Evolutionary conservation across 2,329 filamentous ascomycete species (phyloP).

Genomic region (Fusarium fujikuroi): DNA sequence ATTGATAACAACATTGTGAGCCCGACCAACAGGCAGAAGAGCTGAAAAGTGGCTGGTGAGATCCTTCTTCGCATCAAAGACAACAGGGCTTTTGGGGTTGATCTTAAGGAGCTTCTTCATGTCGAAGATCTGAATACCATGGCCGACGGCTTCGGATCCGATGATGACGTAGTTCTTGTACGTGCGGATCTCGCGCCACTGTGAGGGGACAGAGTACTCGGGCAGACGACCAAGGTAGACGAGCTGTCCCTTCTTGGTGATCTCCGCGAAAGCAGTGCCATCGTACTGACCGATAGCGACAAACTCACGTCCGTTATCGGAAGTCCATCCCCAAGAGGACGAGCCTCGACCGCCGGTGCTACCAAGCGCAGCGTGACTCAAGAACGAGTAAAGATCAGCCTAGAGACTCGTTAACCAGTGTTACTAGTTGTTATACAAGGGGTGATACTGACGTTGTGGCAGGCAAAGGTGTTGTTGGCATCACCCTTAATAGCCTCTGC

Average conservation of each 20-base stretch:
- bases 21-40: conserved; percentile 52
- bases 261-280: conserved; percentile 62
- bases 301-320: conserved; percentile 59
- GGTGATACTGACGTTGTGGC: conserved; percentile 53
- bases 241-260: conserved; percentile 56
- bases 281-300: conserved; percentile 60
- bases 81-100: conserved; percentile 52
- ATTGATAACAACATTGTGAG: conserved; percentile 63
- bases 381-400: conserved; percentile 65
- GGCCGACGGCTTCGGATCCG: conserved; percentile 57
- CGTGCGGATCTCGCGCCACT: conserved; percentile 57
- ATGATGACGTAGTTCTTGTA: conserved; percentile 53
- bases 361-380: conserved; percentile 64
- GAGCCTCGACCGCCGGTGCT: conserved; percentile 52
- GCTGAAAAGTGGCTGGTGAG: conserved; percentile 51
- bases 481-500: conserved; percentile 59
- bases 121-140: conserved; percentile 74
- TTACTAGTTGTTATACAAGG: fast-evolving
- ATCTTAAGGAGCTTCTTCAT: conserved; percentile 63
- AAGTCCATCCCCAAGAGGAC: conserved; percentile 60
- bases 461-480: conserved; percentile 59
- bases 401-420: neutral
- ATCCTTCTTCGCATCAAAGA: conserved; percentile 49
- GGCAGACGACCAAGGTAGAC: conserved; percentile 59
- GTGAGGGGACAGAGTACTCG: conserved; percentile 50